Evolutionary conservation across 2,329 filamentous ascomycete species (phyloP).

Genomic region (Alternaria dauci): DNA sequence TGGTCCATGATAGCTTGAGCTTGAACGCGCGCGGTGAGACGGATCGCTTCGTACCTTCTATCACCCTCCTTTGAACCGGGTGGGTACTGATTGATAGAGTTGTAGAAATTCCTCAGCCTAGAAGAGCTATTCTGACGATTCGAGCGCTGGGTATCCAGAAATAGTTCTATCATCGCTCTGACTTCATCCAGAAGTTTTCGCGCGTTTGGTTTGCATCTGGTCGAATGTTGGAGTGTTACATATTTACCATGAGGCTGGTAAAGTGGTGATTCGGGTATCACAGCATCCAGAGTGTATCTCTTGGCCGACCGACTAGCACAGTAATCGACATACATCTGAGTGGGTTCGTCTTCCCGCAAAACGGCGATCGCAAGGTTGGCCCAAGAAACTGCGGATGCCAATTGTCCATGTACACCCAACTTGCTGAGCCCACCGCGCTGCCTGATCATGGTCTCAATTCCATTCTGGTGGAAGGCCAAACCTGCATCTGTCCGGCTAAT

Average conservation of each 20-base stretch:
- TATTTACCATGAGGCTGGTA: constrained; percentile 42
- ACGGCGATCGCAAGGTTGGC: constrained; percentile 44
- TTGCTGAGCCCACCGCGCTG: constrained; percentile 44
- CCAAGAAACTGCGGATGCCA: constrained; percentile 47
- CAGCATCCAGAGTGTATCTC: constrained; percentile 27
- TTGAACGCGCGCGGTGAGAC: constrained; percentile 43
- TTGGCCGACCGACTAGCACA: constrained; percentile 23
- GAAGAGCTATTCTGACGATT: constrained; percentile 21
- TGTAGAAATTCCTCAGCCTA: constrained; percentile 29
- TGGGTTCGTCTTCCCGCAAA: constrained; percentile 40
- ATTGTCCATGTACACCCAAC: constrained; percentile 41
- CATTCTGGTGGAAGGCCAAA: constrained; percentile 39
- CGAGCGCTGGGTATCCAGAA: constrained; percentile 32
- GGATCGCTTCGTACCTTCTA: constrained; percentile 49
- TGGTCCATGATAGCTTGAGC: constrained; percentile 43
- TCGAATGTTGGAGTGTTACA: constrained; percentile 37
- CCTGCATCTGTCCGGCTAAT: constrained; percentile 36
- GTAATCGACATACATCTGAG: constrained; percentile 39
- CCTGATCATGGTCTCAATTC: constrained; percentile 43
- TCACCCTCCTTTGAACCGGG: constrained; percentile 28
- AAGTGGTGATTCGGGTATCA: constrained; percentile 49
- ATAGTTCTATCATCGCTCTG: constrained; percentile 42
- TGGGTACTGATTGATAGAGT: constrained; percentile 33
- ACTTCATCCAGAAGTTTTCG: constrained; percentile 40
- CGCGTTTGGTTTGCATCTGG: constrained; percentile 21